phyloP scores from a whole-genome alignment of 441 rosid genomes.

The Viola pubescens region DNA sequence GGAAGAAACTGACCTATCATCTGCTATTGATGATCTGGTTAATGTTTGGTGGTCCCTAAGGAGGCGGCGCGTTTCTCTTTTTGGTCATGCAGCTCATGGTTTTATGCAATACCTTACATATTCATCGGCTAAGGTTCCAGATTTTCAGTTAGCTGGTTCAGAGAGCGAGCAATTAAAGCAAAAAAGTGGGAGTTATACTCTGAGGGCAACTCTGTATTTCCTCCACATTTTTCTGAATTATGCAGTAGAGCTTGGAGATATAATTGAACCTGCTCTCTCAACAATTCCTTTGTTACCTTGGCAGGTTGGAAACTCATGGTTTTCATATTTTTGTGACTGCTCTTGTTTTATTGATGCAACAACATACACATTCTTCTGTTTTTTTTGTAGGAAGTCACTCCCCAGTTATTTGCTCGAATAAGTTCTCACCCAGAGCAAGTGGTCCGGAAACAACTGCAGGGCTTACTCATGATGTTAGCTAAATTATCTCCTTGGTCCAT shows the following conservation, averaged over 20 bases:
- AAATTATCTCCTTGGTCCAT: slow-evolving; percentile 88
- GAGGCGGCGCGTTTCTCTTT: slow-evolving; percentile 79
- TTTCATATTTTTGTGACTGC: neutral
- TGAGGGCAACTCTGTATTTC: slow-evolving; percentile 81
- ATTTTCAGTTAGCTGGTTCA: slow-evolving; percentile 42
- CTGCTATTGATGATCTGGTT: slow-evolving; percentile 54
- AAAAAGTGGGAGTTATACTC: slow-evolving; percentile 53
- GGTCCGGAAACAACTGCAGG: slow-evolving; percentile 81
- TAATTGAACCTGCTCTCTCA: slow-evolving; percentile 74
- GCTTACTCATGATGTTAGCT: slow-evolving; percentile 79
- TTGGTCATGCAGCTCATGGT: slow-evolving; percentile 85
- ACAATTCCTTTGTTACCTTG: slow-evolving; percentile 80
- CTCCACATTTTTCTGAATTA: slow-evolving; percentile 79
- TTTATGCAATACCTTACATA: slow-evolving; percentile 68
- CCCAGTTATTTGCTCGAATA: slow-evolving; percentile 91
- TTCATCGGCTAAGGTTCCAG: slow-evolving; percentile 52
- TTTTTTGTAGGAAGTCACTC: slow-evolving; percentile 64
- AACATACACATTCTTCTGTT: neutral
- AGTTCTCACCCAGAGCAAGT: slow-evolving; percentile 92
- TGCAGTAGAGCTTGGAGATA: slow-evolving; percentile 86
- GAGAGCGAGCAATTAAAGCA: slow-evolving; percentile 51
- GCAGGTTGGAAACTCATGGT: slow-evolving; percentile 55
- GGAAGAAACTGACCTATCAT: slow-evolving; percentile 38
- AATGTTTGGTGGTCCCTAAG: slow-evolving; percentile 88
- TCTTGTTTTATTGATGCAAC: neutral